A percentile compares a stretch with the other conserved stretches of the same genome.
Conservation (phyloP, 1,139 yeast genomes). For the Tardiomyces blankii region DNA sequence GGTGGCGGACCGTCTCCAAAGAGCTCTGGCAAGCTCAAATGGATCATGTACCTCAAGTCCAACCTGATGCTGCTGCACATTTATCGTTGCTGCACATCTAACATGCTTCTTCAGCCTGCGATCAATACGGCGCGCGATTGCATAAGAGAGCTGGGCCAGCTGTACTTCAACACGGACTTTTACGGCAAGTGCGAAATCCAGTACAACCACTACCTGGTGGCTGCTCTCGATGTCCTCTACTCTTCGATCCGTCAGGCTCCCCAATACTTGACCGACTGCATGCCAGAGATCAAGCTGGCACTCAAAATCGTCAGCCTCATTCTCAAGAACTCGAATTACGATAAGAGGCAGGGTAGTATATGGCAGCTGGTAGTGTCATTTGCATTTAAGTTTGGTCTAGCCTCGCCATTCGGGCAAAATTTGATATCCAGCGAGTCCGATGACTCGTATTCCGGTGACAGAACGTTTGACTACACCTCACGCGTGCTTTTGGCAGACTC, state of each 20-base stretch:
- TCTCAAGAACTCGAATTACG: conserved; percentile 6
- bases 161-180: conserved; percentile 14
- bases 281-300: conserved; percentile 11
- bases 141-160: conserved; percentile 15
- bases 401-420: not conserved
- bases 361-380: conserved; percentile 13
- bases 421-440: not conserved
- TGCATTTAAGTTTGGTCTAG: conserved; percentile 12
- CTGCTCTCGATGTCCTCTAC: conserved; percentile 18
- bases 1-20: conserved; percentile 7
- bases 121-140: conserved; percentile 16
- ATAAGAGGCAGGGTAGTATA: conserved; percentile 10
- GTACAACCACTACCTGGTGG: conserved; percentile 17
- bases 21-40: conserved; percentile 13
- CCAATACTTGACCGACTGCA: conserved; percentile 6
- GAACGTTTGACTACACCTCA: not conserved
- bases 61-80: conserved; percentile 14
- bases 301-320: conserved; percentile 9
- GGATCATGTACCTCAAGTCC: conserved; percentile 13
- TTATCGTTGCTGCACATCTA: conserved; percentile 5
- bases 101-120: conserved; percentile 7
- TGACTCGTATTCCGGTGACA: not conserved
- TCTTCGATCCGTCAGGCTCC: conserved; percentile 13
- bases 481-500: not conserved
- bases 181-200: conserved; percentile 16